phyloP scores from a whole-genome alignment of 768 basidiomycete species.

The Kwoniella mangroviensis region DNA sequence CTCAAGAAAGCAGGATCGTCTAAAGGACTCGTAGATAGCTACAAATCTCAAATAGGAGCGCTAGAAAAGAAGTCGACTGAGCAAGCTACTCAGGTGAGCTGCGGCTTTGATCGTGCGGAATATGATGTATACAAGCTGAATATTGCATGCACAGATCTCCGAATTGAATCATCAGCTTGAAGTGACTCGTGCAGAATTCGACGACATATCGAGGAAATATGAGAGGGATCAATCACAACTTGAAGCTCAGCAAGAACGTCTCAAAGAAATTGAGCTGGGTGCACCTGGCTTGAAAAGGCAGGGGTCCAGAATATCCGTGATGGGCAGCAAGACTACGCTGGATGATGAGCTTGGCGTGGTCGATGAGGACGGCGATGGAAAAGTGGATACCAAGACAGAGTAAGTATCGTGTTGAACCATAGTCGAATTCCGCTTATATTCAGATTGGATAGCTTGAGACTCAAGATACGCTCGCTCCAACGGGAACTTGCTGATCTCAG shows the following conservation, averaged over 20 bases:
- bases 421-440: neutral
- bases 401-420: constrained; percentile 20
- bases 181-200: constrained; percentile 26
- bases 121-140: neutral
- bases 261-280: constrained; percentile 79
- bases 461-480: constrained; percentile 79
- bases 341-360: constrained; percentile 62
- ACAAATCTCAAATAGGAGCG: constrained; percentile 81
- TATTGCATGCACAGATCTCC: constrained; percentile 65
- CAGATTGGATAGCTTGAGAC: constrained; percentile 64
- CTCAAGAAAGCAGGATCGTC: constrained; percentile 82
- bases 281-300: constrained; percentile 11
- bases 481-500: constrained; percentile 76
- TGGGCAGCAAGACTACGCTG: constrained; percentile 12
- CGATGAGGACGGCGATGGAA: constrained; percentile 58
- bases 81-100: constrained; percentile 35
- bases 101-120: no score
- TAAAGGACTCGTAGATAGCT: constrained; percentile 88
- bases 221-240: constrained; percentile 85
- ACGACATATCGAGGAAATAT: constrained; percentile 59
- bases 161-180: constrained; percentile 73
- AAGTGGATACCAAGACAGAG: constrained; percentile 77
- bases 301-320: constrained; percentile 11
- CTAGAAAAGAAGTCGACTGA: constrained; percentile 69
- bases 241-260: constrained; percentile 85